Conservation (phyloP, 148 eudicot genomes). For the Chenopodium berlandieri region DNA sequence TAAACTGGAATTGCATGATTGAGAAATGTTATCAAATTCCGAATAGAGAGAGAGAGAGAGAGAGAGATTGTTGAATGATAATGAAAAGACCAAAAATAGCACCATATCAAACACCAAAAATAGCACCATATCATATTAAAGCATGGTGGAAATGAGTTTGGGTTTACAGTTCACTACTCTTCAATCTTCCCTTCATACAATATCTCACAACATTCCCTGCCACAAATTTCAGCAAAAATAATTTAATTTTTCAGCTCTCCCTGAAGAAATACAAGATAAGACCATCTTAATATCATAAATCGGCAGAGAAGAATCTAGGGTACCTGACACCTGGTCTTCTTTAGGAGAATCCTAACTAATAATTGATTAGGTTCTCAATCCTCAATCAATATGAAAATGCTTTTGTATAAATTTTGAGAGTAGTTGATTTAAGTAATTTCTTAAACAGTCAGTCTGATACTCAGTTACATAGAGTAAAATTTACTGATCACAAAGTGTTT, state of each 20-base stretch:
- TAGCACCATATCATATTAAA: neutral
- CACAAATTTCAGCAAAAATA: neutral
- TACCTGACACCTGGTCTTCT: too few species aligned
- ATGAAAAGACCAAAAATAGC: neutral
- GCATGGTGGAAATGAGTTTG: neutral
- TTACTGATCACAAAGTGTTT: slow-evolving; percentile 1
- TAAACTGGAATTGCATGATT: neutral
- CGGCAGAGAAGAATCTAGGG: neutral
- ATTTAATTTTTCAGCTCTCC: neutral
- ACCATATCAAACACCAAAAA: neutral
- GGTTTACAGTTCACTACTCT: neutral
- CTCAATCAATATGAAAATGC: neutral
- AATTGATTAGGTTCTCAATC: neutral
- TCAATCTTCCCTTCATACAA: neutral
- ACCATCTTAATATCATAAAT: neutral
- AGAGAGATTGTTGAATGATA: neutral
- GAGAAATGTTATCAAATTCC: too few species aligned
- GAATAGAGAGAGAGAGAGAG: too few species aligned
- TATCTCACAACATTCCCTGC: neutral
- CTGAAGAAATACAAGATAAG: neutral
- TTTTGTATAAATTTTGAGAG: neutral
- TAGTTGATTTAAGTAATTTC: neutral
- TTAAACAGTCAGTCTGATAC: neutral
- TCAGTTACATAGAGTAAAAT: neutral
- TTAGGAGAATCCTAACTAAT: neutral